phyloP scores from a whole-genome alignment of 495 filamentous ascomycete species.

The Penicillium maclennaniae region DNA sequence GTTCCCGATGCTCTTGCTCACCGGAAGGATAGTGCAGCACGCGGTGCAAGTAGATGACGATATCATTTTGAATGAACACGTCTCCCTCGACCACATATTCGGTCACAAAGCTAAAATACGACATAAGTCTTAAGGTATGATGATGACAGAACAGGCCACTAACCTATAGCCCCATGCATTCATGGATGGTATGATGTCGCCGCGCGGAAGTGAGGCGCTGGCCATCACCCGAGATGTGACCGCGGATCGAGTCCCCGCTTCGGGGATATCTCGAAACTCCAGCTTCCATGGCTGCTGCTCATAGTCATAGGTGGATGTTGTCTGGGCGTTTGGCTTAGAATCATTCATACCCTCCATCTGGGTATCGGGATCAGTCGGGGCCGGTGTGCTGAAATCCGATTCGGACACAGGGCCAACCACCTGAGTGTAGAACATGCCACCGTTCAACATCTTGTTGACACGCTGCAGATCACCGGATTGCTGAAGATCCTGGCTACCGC shows the following conservation, averaged over 20 bases:
- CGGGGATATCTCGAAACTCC: constrained; percentile 53
- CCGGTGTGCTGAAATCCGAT: constrained; percentile 28
- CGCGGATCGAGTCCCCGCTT: constrained; percentile 44
- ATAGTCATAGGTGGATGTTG: constrained; percentile 29
- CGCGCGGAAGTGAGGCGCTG: constrained; percentile 39
- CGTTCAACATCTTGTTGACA: constrained; percentile 47
- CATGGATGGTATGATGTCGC: constrained; percentile 45
- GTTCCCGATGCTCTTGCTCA: constrained; percentile 22
- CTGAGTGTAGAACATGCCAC: constrained; percentile 49
- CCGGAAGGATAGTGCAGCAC: constrained; percentile 37
- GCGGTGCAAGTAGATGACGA: constrained; percentile 45
- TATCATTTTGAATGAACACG: constrained; percentile 46
- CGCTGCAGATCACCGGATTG: constrained; percentile 40
- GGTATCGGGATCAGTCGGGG: constrained; percentile 22
- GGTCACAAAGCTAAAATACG: constrained; percentile 39
- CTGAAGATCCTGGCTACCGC: constrained; percentile 43
- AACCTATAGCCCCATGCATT: constrained; percentile 51
- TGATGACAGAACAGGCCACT: constrained; percentile 21
- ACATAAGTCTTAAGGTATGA: constrained; percentile 12
- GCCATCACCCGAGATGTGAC: constrained; percentile 48
- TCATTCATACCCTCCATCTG: constrained; percentile 33
- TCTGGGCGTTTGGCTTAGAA: background rate
- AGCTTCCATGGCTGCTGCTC: constrained; percentile 45
- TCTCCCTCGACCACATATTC: constrained; percentile 49
- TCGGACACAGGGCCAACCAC: constrained; percentile 42